Conservation (phyloP, 306 rosid genomes). For the Fragaria vesca region DNA sequence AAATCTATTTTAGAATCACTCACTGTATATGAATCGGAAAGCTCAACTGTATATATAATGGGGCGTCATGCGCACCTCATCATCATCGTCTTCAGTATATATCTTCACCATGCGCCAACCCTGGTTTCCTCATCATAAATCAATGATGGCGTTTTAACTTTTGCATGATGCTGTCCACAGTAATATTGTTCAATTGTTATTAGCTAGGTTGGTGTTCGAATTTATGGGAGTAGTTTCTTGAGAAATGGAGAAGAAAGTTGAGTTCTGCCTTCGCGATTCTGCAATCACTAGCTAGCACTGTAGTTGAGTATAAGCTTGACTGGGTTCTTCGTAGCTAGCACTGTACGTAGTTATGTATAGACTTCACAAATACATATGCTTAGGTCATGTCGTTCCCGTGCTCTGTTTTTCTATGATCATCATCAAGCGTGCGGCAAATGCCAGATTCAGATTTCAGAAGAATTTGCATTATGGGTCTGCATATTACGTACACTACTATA, state of each 20-base stretch:
- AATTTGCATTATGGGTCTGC: neutral
- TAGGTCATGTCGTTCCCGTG: neutral
- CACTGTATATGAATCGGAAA: neutral
- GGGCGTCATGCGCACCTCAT: neutral
- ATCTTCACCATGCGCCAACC: neutral
- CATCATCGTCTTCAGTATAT: neutral
- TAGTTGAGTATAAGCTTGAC: neutral
- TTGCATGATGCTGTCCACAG: neutral
- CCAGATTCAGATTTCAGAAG: slow-evolving; percentile 9
- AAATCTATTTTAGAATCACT: neutral
- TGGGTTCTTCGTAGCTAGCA: neutral
- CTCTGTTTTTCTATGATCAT: neutral
- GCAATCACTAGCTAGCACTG: neutral
- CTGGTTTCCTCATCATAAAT: neutral
- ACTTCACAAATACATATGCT: neutral
- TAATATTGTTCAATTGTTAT: neutral
- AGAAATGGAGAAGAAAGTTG: neutral
- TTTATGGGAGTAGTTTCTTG: neutral
- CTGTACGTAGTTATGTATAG: no score
- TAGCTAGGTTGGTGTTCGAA: neutral
- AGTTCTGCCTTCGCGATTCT: neutral
- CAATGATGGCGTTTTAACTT: neutral
- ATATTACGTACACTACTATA: neutral
- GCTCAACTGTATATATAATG: neutral
- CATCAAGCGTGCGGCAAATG: slow-evolving; percentile 1